Evolutionary conservation across 768 basidiomycete species (phyloP), one percentile per base, ranked within the genome.

Genomic region (Lactifluus volemus): DNA sequence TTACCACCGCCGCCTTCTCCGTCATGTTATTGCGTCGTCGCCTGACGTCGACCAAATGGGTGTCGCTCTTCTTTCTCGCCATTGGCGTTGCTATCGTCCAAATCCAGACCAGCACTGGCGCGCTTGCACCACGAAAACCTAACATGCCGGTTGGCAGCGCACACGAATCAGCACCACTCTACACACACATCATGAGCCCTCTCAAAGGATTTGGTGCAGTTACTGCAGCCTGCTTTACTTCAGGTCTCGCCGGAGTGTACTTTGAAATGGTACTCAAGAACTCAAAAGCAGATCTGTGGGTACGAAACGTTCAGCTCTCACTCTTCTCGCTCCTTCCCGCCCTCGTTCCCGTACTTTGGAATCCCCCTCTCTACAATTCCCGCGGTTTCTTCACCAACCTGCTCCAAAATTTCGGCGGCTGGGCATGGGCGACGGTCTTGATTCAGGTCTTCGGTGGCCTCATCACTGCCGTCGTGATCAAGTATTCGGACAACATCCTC

Each of bases 71-170:
- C 71, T 84, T 93, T 73, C 79, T 99, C 45, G 94, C 95, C 2
- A 80, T 92, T 30, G 96, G 96, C 5, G 94, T 97, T 30, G 93
- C 87, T 29, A 90, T 96, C 70, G 94, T 95, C 12, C 97, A 99
- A 74, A 89, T 98, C 9, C 95, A 98, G 74, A 82, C 84, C 1
- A 77, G 78, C 8, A 66, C 77, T 0, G 71, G 75, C 12, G 69
- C 66, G 19, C 69, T 59, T 59, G 68, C 15, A 61, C 67, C 44
- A 64, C 69, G 60, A 45, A 67, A 65, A 53, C 58, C 70, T 17
- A 67, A 78, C 54, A 67, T 75, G 47, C 77, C 76, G 1, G 84
- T 87, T 0, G 86, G 86, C 42, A 85, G 84, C 67, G 86, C 86
- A 21, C 84, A 86, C 68, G 85, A 86, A 52, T 84, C 79, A 42